These are phyloP conservation scores for Ramaria rubella DNA, from an alignment of 768 basidiomycete species.

Conservation along the genomic window DNA sequence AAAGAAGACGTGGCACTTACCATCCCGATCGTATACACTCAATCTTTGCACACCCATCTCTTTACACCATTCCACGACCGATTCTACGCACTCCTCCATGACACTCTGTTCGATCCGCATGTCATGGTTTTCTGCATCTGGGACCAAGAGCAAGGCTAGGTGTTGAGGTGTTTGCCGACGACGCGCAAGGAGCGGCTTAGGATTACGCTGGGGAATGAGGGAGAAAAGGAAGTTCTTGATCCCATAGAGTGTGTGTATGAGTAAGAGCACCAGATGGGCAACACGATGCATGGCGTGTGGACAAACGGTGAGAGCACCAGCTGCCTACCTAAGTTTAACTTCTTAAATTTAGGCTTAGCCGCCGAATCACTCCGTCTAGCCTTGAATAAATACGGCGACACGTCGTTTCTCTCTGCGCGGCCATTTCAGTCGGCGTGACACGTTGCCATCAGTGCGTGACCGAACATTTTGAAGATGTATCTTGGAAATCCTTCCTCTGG, in stretches of 20 bases:
- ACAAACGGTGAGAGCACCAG: too few species aligned
- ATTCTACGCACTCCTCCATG: constrained; percentile 48
- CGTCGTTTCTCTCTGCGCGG: too few species aligned
- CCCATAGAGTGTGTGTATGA: constrained; percentile 33
- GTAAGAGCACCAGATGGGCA: constrained; percentile 31
- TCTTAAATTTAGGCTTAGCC: neutral
- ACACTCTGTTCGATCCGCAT: constrained; percentile 32
- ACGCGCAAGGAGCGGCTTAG: constrained; percentile 42
- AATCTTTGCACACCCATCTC: constrained; percentile 53
- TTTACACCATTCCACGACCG: constrained; percentile 55
- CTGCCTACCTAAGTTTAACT: neutral
- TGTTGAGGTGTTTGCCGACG: constrained; percentile 60
- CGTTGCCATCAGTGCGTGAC: too few species aligned
- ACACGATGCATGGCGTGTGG: constrained; percentile 4
- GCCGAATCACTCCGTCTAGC: neutral
- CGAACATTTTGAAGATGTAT: too few species aligned
- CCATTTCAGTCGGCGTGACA: too few species aligned
- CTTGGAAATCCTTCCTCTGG: too few species aligned
- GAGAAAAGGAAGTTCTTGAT: constrained; percentile 17
- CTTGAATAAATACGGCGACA: too few species aligned
- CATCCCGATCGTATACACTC: constrained; percentile 66
- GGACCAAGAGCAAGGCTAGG: constrained; percentile 56
- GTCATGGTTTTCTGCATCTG: constrained; percentile 31
- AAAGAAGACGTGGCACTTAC: constrained; percentile 33
- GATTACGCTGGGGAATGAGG: constrained; percentile 33